A percentile compares a stretch with the other conserved stretches of the same genome.
phyloP scores from a whole-genome alignment of 2,329 filamentous ascomycete species.

The Colletotrichum costaricense region DNA sequence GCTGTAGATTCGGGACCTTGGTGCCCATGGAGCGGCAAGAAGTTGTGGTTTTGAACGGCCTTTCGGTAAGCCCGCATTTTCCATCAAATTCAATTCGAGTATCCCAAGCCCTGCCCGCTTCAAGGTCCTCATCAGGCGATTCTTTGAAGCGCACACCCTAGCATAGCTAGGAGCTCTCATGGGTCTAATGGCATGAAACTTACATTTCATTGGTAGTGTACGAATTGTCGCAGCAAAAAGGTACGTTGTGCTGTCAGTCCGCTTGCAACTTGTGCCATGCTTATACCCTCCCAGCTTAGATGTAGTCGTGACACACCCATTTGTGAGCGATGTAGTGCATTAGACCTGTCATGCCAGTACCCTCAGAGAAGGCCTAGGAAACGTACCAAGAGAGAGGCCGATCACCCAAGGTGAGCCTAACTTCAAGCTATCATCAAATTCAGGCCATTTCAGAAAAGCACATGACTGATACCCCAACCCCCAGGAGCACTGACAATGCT shows the following conservation, averaged over 20 bases:
- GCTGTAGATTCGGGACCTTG: not conserved
- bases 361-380: slow-evolving; percentile 40
- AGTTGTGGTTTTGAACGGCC: slow-evolving; percentile 23
- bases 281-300: slow-evolving; percentile 37
- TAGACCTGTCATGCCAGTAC: slow-evolving; percentile 42
- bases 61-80: slow-evolving; percentile 20
- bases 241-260: not conserved
- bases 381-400: slow-evolving; percentile 33
- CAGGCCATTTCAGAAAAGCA: not conserved
- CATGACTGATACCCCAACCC: not conserved
- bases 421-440: not conserved
- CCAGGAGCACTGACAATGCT: slow-evolving; percentile 14
- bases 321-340: slow-evolving; percentile 42
- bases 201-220: slow-evolving; percentile 7
- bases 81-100: not conserved
- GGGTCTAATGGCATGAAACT: not conserved
- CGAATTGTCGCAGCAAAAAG: slow-evolving; percentile 28
- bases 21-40: slow-evolving; percentile 16
- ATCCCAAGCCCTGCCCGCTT: not conserved
- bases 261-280: not conserved
- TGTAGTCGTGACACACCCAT: slow-evolving; percentile 44
- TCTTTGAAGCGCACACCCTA: not conserved
- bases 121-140: slow-evolving; percentile 16
- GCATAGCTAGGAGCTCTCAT: not conserved
- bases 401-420: slow-evolving; percentile 36